Evolutionary conservation across 148 eudicot genomes (phyloP).

Genomic region (Chenopodium quinoa): DNA sequence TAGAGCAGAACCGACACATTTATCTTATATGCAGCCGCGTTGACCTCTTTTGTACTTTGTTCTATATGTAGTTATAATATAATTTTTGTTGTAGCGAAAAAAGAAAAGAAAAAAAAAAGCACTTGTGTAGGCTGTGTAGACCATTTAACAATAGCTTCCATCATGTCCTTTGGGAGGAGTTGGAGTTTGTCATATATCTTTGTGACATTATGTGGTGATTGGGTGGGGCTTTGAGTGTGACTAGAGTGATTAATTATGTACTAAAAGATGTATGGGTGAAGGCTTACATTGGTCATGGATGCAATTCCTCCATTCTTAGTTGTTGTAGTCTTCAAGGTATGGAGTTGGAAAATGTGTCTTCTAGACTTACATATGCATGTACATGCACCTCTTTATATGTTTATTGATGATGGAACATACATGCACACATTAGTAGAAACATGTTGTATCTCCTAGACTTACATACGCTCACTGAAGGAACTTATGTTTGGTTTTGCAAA

Average conservation of each 20-base stretch:
- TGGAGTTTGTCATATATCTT: not conserved
- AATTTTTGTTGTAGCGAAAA: too few relatives aligned
- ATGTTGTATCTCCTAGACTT: too few relatives aligned
- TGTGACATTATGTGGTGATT: not conserved
- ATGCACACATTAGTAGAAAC: too few relatives aligned
- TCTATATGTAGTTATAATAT: too few relatives aligned
- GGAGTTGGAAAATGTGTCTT: slow-evolving; percentile 6
- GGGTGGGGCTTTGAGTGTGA: not conserved
- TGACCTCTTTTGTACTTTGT: too few relatives aligned
- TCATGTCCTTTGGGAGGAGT: not conserved
- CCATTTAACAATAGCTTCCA: not conserved
- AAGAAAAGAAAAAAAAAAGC: too few relatives aligned
- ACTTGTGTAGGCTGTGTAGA: too few relatives aligned
- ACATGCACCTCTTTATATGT: not conserved
- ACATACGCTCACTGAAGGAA: not conserved
- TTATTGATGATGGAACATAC: too few relatives aligned
- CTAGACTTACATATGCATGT: slow-evolving; percentile 4
- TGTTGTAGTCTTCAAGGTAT: slow-evolving; percentile 41
- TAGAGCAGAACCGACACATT: too few relatives aligned
- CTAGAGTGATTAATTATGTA: not conserved
- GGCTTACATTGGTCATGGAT: not conserved
- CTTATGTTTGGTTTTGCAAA: not conserved
- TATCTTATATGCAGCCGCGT: too few relatives aligned
- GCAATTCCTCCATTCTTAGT: not conserved
- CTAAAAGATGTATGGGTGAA: not conserved